phyloP scores from a whole-genome alignment of 2,329 filamentous ascomycete genomes.

The Cercospora sp. region DNA sequence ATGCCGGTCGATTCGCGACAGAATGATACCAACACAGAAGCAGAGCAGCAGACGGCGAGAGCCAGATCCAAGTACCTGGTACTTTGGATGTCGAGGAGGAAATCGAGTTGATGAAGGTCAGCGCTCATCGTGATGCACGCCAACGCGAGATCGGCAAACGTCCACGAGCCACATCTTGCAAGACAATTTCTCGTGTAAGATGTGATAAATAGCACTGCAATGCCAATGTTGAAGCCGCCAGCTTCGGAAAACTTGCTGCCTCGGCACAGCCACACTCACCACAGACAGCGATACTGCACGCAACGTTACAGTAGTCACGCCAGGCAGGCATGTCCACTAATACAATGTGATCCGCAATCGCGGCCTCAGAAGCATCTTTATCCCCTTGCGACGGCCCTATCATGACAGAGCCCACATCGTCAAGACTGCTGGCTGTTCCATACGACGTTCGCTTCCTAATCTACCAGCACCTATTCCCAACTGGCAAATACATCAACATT shows the following conservation, averaged over 20 bases:
- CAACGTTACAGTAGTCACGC: neutral
- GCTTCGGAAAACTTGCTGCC: neutral
- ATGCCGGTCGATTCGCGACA: too few species aligned
- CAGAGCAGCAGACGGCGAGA: neutral
- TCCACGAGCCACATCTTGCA: neutral
- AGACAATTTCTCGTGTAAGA: neutral
- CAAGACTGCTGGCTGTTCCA: slow-evolving; percentile 28
- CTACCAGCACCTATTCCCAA: slow-evolving; percentile 36
- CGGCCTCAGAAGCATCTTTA: neutral
- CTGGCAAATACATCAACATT: slow-evolving; percentile 32
- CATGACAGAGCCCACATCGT: neutral
- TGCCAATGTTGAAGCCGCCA: neutral
- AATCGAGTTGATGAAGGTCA: neutral
- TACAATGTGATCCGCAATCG: neutral
- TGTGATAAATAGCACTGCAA: neutral
- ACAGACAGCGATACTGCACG: neutral
- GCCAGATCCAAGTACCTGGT: neutral
- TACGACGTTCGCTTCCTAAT: slow-evolving; percentile 37
- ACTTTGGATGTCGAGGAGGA: neutral
- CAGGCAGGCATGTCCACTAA: neutral
- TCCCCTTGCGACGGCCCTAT: neutral
- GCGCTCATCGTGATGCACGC: neutral
- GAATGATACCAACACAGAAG: neutral
- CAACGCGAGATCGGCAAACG: neutral
- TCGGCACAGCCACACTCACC: slow-evolving; percentile 5